phyloP scores from a whole-genome alignment of 2,329 filamentous ascomycete genomes.

The Elsinoe necatrix region DNA sequence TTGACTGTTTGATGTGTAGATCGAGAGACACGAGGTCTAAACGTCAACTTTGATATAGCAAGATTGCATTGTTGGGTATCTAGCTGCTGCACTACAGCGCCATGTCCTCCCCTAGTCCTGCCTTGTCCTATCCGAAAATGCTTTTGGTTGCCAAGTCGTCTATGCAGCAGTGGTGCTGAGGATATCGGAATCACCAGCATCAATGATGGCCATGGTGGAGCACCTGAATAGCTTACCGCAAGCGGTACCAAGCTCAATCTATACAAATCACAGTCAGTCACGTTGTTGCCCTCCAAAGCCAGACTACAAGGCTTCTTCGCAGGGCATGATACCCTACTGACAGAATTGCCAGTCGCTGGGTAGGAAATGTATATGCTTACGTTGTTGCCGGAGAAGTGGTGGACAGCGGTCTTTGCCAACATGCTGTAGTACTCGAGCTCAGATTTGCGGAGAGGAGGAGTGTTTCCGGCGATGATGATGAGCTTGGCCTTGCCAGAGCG shows the following conservation, averaged over 20 bases:
- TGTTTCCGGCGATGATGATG: slow-evolving; percentile 92
- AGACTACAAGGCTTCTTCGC: slow-evolving; percentile 27
- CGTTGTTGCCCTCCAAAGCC: slow-evolving; percentile 78
- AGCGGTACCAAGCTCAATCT: slow-evolving; percentile 97
- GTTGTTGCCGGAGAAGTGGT: slow-evolving; percentile 98
- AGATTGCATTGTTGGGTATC: slow-evolving; percentile 12
- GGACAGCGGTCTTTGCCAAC: slow-evolving; percentile 87
- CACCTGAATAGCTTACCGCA: slow-evolving; percentile 99
- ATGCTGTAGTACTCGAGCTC: slow-evolving; percentile 78
- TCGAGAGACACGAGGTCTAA: neutral
- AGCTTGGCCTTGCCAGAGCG: slow-evolving; percentile 97
- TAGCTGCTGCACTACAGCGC: neutral
- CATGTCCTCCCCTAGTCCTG: neutral
- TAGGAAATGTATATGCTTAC: slow-evolving; percentile 53
- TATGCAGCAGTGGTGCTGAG: slow-evolving; percentile 59
- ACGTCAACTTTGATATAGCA: neutral
- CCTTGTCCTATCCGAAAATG: neutral
- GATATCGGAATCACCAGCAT: slow-evolving; percentile 96
- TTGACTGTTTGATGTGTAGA: neutral
- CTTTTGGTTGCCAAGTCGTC: slow-evolving; percentile 11
- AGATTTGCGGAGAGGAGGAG: slow-evolving; percentile 92
- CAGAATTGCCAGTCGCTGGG: slow-evolving; percentile 16
- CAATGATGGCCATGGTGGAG: slow-evolving; percentile 93
- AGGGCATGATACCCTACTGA: slow-evolving; percentile 31
- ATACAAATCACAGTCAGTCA: slow-evolving; percentile 43